A percentile compares a stretch with the other conserved stretches of the same genome.
phyloP scores from a whole-genome alignment of 805 yeast species.

The Candida sithepensis region DNA sequence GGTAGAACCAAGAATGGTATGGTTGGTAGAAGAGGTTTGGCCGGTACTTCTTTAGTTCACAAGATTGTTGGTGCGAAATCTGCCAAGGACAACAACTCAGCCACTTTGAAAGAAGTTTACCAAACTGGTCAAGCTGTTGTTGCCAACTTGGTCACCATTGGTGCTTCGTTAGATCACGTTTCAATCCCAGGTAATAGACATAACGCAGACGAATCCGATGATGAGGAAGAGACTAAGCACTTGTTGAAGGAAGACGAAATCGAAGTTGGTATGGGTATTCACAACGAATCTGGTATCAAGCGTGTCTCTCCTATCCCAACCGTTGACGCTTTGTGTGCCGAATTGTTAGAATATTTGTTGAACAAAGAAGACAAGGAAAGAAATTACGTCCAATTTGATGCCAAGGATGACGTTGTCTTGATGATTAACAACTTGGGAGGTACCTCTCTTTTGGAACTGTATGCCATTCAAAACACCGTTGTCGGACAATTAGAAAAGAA shows the following conservation, averaged over 20 bases:
- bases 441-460: conserved; percentile 73
- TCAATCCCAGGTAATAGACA: conserved; percentile 77
- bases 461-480: conserved; percentile 65
- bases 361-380: conserved; percentile 70
- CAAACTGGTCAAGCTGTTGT: conserved; percentile 59
- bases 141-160: conserved; percentile 74
- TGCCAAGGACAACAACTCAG: conserved; percentile 25
- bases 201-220: conserved; percentile 38
- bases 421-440: conserved; percentile 89
- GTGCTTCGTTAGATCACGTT: conserved; percentile 86
- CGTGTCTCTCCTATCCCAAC: conserved; percentile 65
- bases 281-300: conserved; percentile 86
- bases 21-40: conserved; percentile 93
- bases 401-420: conserved; percentile 59
- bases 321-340: conserved; percentile 54
- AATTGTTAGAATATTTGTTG: conserved; percentile 59
- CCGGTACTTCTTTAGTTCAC: conserved; percentile 87
- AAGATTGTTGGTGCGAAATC: conserved; percentile 73
- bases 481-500: conserved; percentile 46
- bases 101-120: conserved; percentile 50
- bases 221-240: conserved; percentile 30
- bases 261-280: conserved; percentile 95
- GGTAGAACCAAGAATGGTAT: conserved; percentile 85
- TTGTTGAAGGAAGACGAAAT: conserved; percentile 58
- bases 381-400: conserved; percentile 67